phyloP scores from a whole-genome alignment of 176 grass and related monocot species.

The Aegilops speltoides region DNA sequence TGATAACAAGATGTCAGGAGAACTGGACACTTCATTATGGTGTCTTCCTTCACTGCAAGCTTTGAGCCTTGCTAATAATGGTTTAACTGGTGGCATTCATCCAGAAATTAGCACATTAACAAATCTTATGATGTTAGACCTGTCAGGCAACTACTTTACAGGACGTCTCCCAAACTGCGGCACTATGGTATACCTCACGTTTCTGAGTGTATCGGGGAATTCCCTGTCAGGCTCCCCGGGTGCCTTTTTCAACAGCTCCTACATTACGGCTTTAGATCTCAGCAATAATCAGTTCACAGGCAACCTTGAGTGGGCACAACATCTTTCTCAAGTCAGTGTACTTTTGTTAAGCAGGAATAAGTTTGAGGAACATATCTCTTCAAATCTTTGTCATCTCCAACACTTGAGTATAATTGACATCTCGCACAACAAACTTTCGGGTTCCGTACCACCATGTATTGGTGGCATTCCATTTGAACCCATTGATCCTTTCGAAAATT shows the following conservation, averaged over 20 bases:
- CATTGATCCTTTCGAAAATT: not conserved
- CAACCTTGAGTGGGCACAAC: not conserved
- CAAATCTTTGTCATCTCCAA: not conserved
- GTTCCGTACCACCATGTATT: constrained; percentile 32
- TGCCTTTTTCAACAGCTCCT: not conserved
- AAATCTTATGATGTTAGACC: not conserved
- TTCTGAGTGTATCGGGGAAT: constrained; percentile 22
- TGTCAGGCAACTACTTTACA: constrained; percentile 27
- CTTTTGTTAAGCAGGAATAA: not conserved
- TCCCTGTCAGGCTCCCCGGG: not conserved
- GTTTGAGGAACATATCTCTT: constrained; percentile 16
- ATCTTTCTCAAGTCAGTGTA: not conserved
- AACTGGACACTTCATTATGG: not conserved
- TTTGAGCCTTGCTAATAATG: constrained; percentile 1
- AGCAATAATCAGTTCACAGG: constrained; percentile 9
- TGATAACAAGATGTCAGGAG: not conserved
- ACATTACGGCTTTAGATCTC: not conserved
- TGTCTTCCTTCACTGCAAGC: not conserved
- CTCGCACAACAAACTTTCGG: not conserved
- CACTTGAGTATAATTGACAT: constrained; percentile 8
- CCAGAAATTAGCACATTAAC: not conserved
- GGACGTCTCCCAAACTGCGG: constrained; percentile 2
- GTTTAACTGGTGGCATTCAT: constrained; percentile 11
- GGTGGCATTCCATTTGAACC: not conserved
- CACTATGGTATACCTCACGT: not conserved